A percentile compares a stretch with the other conserved stretches of the same genome.
Conservation (phyloP, 2,329 filamentous ascomycete genomes). For the Blastomyces parvus region DNA sequence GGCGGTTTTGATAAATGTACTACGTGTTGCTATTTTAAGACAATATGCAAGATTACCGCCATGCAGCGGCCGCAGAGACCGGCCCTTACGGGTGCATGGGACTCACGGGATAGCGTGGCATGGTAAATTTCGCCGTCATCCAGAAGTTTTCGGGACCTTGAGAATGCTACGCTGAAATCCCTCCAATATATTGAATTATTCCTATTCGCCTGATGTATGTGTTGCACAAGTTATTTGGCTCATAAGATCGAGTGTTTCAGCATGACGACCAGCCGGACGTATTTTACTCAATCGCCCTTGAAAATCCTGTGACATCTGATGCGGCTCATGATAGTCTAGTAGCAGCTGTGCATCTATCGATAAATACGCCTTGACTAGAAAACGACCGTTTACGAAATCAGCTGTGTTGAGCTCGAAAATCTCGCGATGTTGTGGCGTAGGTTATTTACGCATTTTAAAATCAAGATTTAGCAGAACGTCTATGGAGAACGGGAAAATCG, state of each 20-base stretch:
- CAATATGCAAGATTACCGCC: not conserved
- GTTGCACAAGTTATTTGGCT: not conserved
- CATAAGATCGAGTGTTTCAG: not conserved
- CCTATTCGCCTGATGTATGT: not conserved
- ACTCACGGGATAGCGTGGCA: not conserved
- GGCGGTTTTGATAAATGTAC: not conserved
- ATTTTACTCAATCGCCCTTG: not conserved
- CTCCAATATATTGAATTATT: not conserved
- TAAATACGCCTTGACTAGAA: not conserved
- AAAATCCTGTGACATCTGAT: not conserved
- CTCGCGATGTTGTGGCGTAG: not conserved
- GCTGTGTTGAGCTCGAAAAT: not conserved
- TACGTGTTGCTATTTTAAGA: not conserved
- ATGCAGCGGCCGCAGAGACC: not conserved
- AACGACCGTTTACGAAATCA: not conserved
- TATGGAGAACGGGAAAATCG: not conserved
- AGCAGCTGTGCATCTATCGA: not conserved
- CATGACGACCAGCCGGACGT: not conserved
- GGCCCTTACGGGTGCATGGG: not conserved
- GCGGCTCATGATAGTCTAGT: not conserved
- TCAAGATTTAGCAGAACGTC: not conserved
- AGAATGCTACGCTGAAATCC: not conserved
- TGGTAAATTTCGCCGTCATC: not conserved
- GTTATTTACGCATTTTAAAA: not conserved
- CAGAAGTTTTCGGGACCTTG: not conserved